Evolutionary conservation across 345 rosid genomes (phyloP).

Genomic region (Eutrema yunnanense): DNA sequence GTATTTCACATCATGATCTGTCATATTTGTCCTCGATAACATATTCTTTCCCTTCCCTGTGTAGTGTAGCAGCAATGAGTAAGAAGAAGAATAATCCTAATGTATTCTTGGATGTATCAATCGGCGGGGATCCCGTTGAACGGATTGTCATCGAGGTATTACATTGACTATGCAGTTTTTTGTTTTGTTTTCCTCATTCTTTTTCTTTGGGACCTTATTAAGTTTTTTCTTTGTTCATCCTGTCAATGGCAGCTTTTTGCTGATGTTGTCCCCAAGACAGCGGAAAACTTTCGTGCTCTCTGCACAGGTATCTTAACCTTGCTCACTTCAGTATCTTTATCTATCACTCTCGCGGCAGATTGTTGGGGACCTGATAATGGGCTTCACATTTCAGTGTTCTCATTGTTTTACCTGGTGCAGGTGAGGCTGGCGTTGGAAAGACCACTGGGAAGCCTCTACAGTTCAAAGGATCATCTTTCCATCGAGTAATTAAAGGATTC

Average conservation of each 20-base stretch:
- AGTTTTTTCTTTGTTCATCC: neutral
- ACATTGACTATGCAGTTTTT: neutral
- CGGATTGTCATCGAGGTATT: constrained; percentile 82
- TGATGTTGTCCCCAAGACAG: constrained; percentile 83
- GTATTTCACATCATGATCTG: too few species aligned
- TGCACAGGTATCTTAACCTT: constrained; percentile 64
- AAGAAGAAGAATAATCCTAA: constrained; percentile 75
- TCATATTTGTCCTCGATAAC: too few species aligned
- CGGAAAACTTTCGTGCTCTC: constrained; percentile 91
- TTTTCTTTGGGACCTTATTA: neutral
- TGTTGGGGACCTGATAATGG: neutral
- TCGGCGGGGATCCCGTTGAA: constrained; percentile 60
- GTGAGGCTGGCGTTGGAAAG: constrained; percentile 83
- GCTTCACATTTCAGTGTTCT: constrained; percentile 1
- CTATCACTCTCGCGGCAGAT: neutral
- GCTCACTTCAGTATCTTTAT: neutral
- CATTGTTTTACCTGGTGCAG: constrained; percentile 36
- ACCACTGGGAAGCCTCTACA: constrained; percentile 81
- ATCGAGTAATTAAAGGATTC: constrained; percentile 88
- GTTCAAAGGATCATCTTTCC: constrained; percentile 76
- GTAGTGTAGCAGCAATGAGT: constrained; percentile 40
- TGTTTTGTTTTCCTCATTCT: neutral
- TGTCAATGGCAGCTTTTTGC: constrained; percentile 69
- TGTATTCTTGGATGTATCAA: constrained; percentile 71
- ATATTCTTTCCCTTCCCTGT: neutral